These are phyloP conservation scores for Castanospermum australe DNA, from an alignment of 306 rosid genomes.

Conservation along the genomic window DNA sequence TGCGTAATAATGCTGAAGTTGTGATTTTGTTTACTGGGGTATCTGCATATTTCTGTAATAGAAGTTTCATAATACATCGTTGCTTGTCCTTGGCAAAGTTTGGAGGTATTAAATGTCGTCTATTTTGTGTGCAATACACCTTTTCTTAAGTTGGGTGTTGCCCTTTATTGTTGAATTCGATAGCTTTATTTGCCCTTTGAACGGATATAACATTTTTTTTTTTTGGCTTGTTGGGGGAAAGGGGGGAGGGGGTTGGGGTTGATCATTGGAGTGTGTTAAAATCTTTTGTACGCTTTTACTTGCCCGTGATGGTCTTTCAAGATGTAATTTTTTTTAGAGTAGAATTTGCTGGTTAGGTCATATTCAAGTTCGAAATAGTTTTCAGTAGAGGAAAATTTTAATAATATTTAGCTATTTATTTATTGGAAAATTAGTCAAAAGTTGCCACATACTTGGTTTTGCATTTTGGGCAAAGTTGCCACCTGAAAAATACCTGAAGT, in stretches of 20 bases:
- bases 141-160: not conserved
- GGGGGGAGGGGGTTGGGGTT: not conserved
- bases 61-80: not conserved
- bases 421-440: not conserved
- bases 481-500: not conserved
- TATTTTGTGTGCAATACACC: not conserved
- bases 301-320: no score
- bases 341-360: not conserved
- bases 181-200: not conserved
- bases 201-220: not conserved
- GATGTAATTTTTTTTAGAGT: not conserved
- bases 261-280: not conserved
- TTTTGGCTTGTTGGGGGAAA: not conserved
- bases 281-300: not conserved
- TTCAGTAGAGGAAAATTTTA: not conserved
- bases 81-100: not conserved
- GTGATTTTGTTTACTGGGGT: slow-evolving; percentile 25
- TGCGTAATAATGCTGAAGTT: slow-evolving; percentile 5
- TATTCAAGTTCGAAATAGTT: not conserved
- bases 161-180: not conserved
- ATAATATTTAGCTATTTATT: not conserved
- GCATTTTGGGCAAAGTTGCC: not conserved
- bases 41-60: not conserved
- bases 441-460: not conserved
- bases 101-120: not conserved